Conservation (phyloP, 2,329 filamentous ascomycete species). For the Fonsecaea multimorphosa region DNA sequence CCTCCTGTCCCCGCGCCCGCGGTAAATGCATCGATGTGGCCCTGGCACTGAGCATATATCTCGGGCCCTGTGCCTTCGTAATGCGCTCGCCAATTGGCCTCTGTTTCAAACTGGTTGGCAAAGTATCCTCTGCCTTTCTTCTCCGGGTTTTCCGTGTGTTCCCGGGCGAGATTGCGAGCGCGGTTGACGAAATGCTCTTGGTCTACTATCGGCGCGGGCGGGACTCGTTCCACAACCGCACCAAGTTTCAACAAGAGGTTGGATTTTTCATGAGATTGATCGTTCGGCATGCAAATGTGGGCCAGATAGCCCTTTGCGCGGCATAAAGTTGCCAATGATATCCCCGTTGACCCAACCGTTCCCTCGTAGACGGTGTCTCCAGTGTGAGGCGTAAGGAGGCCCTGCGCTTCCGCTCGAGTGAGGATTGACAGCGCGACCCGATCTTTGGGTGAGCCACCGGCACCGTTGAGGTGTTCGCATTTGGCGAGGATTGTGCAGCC, state of each 20-base stretch:
- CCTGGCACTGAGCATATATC: slow-evolving; percentile 78
- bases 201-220: slow-evolving; percentile 91
- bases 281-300: slow-evolving; percentile 96
- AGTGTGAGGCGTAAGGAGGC: slow-evolving; percentile 75
- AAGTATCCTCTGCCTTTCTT: slow-evolving; percentile 83
- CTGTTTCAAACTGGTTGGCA: slow-evolving; percentile 93
- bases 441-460: slow-evolving; percentile 92
- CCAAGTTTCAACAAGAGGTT: slow-evolving; percentile 87
- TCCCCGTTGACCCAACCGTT: slow-evolving; percentile 94
- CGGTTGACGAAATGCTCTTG: slow-evolving; percentile 93
- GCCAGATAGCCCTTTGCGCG: slow-evolving; percentile 87
- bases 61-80: slow-evolving; percentile 84
- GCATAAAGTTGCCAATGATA: slow-evolving; percentile 88
- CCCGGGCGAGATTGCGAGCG: slow-evolving; percentile 74
- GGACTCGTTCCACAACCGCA: slow-evolving; percentile 88
- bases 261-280: slow-evolving; percentile 87
- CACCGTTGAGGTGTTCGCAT: slow-evolving; percentile 94
- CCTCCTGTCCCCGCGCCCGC: slow-evolving; percentile 87
- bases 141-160: slow-evolving; percentile 67
- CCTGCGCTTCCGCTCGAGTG: slow-evolving; percentile 75
- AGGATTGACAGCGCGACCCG: slow-evolving; percentile 93
- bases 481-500: slow-evolving; percentile 91
- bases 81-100: slow-evolving; percentile 88
- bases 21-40: slow-evolving; percentile 82
- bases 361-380: slow-evolving; percentile 98